Evolutionary conservation across 495 filamentous ascomycete genomes (phyloP).

Genomic region (Penicillium argentinense): DNA sequence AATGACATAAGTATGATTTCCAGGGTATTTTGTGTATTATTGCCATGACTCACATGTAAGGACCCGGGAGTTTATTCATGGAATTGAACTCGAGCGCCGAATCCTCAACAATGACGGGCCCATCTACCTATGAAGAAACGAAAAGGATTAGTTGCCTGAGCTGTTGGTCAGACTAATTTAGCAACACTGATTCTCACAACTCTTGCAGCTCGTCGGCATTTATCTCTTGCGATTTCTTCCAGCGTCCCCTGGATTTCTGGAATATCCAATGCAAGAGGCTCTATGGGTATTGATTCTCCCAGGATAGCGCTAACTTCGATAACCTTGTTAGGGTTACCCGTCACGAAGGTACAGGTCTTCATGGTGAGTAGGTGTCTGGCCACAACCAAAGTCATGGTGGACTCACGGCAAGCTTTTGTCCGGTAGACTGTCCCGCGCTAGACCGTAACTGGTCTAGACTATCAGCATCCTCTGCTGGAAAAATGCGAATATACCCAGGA

Average conservation of each 20-base stretch:
- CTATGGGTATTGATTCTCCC: constrained; percentile 59
- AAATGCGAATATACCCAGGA: too few species aligned
- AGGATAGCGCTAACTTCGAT: constrained; percentile 75
- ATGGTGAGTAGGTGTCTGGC: constrained; percentile 9
- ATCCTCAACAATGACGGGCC: constrained; percentile 93
- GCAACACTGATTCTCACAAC: constrained; percentile 40
- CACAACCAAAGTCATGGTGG: too few species aligned
- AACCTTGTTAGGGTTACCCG: constrained; percentile 81
- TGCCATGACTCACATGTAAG: constrained; percentile 70
- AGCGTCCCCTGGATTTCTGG: constrained; percentile 78
- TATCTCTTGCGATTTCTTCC: constrained; percentile 76
- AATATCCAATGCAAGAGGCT: constrained; percentile 64
- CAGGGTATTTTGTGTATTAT: background rate
- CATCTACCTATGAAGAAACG: constrained; percentile 55
- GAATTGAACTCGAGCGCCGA: constrained; percentile 86
- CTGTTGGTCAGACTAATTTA: background rate
- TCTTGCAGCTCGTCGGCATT: constrained; percentile 70
- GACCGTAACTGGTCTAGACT: too few species aligned
- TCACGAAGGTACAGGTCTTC: constrained; percentile 60
- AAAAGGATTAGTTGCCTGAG: background rate
- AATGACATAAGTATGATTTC: background rate
- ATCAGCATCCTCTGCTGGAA: too few species aligned
- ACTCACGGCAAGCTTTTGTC: too few species aligned
- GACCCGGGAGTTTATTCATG: constrained; percentile 75
- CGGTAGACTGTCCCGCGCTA: too few species aligned